phyloP scores from a whole-genome alignment of 345 rosid genomes.

The Citrus sp. region DNA sequence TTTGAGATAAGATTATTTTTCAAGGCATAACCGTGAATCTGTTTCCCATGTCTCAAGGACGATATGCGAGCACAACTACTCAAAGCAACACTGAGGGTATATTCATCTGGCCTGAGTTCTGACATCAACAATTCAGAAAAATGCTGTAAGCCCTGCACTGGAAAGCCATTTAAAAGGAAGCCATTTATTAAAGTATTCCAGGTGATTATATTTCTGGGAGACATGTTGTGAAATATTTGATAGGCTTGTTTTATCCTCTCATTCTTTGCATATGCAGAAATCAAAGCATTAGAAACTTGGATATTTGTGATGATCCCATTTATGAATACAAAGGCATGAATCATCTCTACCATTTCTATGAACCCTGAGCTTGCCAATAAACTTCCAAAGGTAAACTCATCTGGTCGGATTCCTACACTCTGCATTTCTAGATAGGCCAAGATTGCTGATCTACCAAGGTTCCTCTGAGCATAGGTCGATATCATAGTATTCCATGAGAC shows the following conservation, averaged over 20 bases:
- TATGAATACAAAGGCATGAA: slow-evolving; percentile 44
- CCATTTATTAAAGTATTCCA: slow-evolving; percentile 75
- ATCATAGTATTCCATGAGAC: slow-evolving; percentile 80
- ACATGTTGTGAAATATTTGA: slow-evolving; percentile 36
- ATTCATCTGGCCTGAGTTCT: slow-evolving; percentile 46
- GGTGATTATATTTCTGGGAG: slow-evolving; percentile 50
- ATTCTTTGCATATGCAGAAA: slow-evolving; percentile 62
- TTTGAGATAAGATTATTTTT: slow-evolving; percentile 33
- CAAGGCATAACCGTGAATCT: slow-evolving; percentile 52
- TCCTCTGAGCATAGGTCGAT: slow-evolving; percentile 53
- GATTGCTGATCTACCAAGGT: slow-evolving; percentile 36
- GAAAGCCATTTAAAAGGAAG: slow-evolving; percentile 45
- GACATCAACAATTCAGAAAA: slow-evolving; percentile 43
- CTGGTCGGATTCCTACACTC: slow-evolving; percentile 47
- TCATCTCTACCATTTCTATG: slow-evolving; percentile 39
- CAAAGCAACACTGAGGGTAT: slow-evolving; percentile 49
- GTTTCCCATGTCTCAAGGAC: slow-evolving; percentile 49
- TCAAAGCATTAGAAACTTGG: slow-evolving; percentile 63
- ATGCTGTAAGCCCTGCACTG: slow-evolving; percentile 39
- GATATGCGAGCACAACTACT: slow-evolving; percentile 50
- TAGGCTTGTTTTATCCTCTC: slow-evolving; percentile 46
- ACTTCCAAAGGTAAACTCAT: slow-evolving; percentile 76
- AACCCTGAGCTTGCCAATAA: slow-evolving; percentile 48
- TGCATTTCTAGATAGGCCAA: slow-evolving; percentile 45
- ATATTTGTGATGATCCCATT: slow-evolving; percentile 45